phyloP scores from a whole-genome alignment of 2,329 filamentous ascomycete genomes.

The Trichoderma lentiforme region DNA sequence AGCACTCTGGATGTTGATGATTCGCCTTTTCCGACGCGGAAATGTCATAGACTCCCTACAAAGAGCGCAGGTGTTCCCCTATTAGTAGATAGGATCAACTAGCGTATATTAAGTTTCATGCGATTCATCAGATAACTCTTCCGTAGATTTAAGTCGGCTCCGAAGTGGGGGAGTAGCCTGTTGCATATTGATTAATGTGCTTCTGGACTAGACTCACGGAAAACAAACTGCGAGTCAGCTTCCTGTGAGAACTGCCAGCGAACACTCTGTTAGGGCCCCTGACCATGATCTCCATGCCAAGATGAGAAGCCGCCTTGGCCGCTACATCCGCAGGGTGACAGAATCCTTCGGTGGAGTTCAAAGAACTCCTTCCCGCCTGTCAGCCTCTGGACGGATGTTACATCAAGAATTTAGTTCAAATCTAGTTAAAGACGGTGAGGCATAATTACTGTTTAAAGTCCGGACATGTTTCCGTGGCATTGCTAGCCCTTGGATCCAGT shows the following conservation, averaged over 20 bases:
- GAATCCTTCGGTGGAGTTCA: neutral
- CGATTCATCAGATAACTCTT: neutral
- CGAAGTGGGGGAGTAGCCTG: neutral
- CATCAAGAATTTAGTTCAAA: neutral
- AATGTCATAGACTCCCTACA: neutral
- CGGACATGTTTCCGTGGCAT: neutral
- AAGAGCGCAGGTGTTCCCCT: neutral
- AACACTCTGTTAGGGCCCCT: neutral
- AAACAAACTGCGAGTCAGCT: constrained; percentile 4
- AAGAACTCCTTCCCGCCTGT: neutral
- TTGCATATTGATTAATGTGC: neutral
- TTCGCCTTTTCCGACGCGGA: neutral
- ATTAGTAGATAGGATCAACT: neutral
- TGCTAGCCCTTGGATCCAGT: neutral
- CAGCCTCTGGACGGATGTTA: neutral
- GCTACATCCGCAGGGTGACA: neutral
- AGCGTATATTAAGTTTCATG: neutral
- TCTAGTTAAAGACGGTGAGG: neutral
- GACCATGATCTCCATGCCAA: constrained; percentile 4
- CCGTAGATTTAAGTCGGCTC: neutral
- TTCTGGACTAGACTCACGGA: neutral
- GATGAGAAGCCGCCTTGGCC: neutral
- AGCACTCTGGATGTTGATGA: neutral
- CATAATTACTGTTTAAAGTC: neutral
- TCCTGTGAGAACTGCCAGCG: neutral